Conservation (phyloP, 2,329 filamentous ascomycete species). For the Pleomassaria siparia region DNA sequence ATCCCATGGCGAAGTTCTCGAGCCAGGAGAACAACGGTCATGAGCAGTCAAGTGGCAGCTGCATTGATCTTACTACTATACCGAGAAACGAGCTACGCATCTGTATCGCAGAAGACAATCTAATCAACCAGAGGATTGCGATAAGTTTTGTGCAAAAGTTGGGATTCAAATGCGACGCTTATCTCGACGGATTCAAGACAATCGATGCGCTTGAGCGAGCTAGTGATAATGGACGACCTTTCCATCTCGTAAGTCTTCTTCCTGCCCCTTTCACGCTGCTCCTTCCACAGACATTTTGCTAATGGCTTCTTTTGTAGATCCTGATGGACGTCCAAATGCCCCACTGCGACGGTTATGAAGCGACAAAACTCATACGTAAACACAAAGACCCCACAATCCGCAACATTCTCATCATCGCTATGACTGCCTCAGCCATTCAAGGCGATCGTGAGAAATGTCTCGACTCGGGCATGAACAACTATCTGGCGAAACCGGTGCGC, state of each 20-base stretch:
- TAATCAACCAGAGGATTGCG: constrained; percentile 92
- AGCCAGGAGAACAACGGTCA: constrained; percentile 49
- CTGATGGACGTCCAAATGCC: constrained; percentile 99
- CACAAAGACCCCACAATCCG: constrained; percentile 76
- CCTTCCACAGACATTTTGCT: not conserved
- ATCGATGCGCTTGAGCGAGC: constrained; percentile 80
- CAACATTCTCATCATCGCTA: constrained; percentile 88
- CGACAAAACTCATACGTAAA: constrained; percentile 77
- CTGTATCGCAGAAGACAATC: constrained; percentile 93
- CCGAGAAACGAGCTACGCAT: constrained; percentile 78
- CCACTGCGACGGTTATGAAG: constrained; percentile 87
- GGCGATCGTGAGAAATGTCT: constrained; percentile 93
- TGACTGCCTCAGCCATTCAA: constrained; percentile 94
- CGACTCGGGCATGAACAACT: constrained; percentile 97
- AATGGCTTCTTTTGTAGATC: constrained; percentile 7
- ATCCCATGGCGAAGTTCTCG: constrained; percentile 60
- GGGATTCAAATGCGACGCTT: constrained; percentile 84
- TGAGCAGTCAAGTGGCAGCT: constrained; percentile 38
- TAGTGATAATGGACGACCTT: constrained; percentile 71
- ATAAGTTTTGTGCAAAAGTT: constrained; percentile 86
- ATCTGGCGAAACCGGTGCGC: constrained; percentile 91
- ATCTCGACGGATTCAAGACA: constrained; percentile 84
- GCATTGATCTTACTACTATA: constrained; percentile 63
- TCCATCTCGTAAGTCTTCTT: constrained; percentile 67
- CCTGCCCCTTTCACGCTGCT: not conserved